Base-by-base conservation (phyloP, 2,329 filamentous ascomycete species). In the Alternaria panax region DNA sequence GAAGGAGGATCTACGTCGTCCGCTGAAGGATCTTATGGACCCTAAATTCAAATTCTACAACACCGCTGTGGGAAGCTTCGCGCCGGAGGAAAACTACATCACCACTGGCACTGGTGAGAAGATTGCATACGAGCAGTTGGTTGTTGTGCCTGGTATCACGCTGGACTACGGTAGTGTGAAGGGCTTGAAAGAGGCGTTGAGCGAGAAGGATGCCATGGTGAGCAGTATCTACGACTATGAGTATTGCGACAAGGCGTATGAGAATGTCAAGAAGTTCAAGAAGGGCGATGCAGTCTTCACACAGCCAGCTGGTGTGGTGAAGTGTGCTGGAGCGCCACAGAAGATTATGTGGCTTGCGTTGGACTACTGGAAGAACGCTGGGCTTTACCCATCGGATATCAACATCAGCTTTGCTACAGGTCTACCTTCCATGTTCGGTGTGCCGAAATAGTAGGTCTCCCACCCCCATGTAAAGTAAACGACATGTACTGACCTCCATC, bases 1-100 rank as follows among this genome's bases (percentile, higher is more conserved):
- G 46, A 88, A 87, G 70, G 80, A 88, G 63, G 83, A 88, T 24
- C 76, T 90, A 56, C 82, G 83, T 46, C 75, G 78, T 56, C 84
- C 83, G 1, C 71, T 89, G 38, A 67, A 78, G 5, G 77, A 77
- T 47, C 71, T 90, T 48, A 75, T 90, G 7, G 83, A 89, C 65
- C 74, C 84, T n/a, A 87, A 87, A 68, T 75, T 90, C 62, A 85
- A 85, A 67, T 83, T 88, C 66, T 90, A 90, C 79, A 80, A 82
- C 58, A 76, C 83, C 1, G 72, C 75, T 2, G 86, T 89, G 2
- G 70, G 74, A 28, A 71, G 73, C 0, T 85, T 90, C 54, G 61
- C 79, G 0, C 88, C 88, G 0, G 82, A 86, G 28, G 75, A 87
- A 22, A 90, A 88, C 73, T 72, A 73, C 2, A 74, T 90, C 51